Base-by-base conservation (phyloP, 1,284 basidiomycete genomes). In the Xerocomus minutiporus region DNA sequence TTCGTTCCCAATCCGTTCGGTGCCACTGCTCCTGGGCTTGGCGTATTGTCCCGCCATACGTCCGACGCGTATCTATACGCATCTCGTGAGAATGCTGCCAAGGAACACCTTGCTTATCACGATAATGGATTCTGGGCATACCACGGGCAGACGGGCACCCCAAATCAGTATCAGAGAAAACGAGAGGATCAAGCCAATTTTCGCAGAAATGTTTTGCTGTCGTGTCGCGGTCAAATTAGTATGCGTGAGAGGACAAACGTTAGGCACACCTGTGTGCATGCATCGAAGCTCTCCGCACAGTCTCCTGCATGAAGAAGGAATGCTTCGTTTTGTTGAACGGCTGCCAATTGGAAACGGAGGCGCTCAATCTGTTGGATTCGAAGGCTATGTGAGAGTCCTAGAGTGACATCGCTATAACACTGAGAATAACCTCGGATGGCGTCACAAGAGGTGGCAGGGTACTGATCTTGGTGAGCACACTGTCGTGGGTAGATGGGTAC, bases 301-400 rank as follows among this genome's bases (percentile, higher is more conserved):
- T 99, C 97, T 9, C 96, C 97, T 2, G 95, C 94, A 60, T 99
- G 96, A 0, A 99, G 80, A 29, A 99, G 78, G 72, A 99, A 99
- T 0, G 93, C 93, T 64, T 94, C 83, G 58, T 90, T 88, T n/a
- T 77, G 76, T 54, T 95, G 89, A 5, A 96, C 93, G 46, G 82
- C 81, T 17, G 79, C 75, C 20, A 97, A 77, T 61, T 96, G 90
- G 62, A 84, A 75, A 46, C 91, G 79, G 50, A 97, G 78, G 7
- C 91, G 80, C 68, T 96, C 92, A 62, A 97, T 91, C 93, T 96
- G 51, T 46, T 13, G 47, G 11, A 20, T 54, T 32, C 20, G 35
- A 52, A 40, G 39, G 12, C 4, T 35, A 13, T 2, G 44, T 68
- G 48, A 64, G 40, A 42, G 8, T 41, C n/a, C 8, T 4, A 5